These are phyloP conservation scores for Penicillium sclerotigenum DNA, from an alignment of 2,329 filamentous ascomycete species.

Conservation along the genomic window DNA sequence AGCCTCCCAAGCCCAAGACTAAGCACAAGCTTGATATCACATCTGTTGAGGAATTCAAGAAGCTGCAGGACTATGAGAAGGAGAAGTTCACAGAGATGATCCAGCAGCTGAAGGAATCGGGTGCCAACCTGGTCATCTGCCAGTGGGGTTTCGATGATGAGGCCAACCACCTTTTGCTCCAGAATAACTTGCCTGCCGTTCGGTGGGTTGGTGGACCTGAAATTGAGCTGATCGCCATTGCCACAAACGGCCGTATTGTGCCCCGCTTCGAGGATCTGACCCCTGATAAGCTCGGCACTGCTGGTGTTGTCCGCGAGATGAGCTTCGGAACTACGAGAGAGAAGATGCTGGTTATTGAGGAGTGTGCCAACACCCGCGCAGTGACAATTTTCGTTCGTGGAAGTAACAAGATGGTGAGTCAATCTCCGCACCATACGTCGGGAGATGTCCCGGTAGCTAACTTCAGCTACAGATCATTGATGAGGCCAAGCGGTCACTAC, in stretches of 20 bases:
- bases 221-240: constrained; percentile 97
- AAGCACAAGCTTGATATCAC: constrained; percentile 99
- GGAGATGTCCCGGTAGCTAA: constrained; percentile 5
- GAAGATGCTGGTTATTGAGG: constrained; percentile 99
- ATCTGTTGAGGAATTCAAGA: constrained; percentile 96
- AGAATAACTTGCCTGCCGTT: constrained; percentile 93
- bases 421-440: neutral
- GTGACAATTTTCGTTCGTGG: constrained; percentile 95
- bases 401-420: constrained; percentile 95
- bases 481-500: constrained; percentile 94
- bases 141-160: constrained; percentile 99
- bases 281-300: constrained; percentile 82
- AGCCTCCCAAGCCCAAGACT: constrained; percentile 98
- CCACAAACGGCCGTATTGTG: constrained; percentile 95
- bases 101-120: constrained; percentile 93
- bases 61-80: constrained; percentile 90
- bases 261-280: constrained; percentile 94
- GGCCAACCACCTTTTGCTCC: constrained; percentile 93
- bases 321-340: constrained; percentile 95
- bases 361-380: constrained; percentile 95
- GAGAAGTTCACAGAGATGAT: constrained; percentile 99
- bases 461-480: constrained; percentile 76
- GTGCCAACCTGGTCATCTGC: constrained; percentile 95
- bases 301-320: constrained; percentile 90
- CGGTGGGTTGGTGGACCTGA: constrained; percentile 97